Percentiles rank a stretch among this genome's conserved stretches.
phyloP scores from a whole-genome alignment of 163 green algal genomes.

The Chlamydomonas reinhardtii region DNA sequence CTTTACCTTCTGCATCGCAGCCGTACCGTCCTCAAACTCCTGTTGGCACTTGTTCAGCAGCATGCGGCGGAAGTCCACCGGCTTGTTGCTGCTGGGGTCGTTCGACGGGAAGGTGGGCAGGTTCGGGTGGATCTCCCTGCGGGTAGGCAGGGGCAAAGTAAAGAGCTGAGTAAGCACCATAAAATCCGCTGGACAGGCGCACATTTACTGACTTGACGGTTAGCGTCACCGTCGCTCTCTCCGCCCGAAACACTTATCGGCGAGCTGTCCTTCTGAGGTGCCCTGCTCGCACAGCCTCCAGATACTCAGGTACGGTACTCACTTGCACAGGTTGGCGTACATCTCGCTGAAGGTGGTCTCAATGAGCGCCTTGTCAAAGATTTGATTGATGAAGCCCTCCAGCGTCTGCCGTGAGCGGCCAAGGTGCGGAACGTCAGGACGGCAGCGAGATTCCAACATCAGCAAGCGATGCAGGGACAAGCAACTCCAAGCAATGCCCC shows the following conservation, averaged over 20 bases:
- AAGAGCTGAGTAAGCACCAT: too few relatives aligned
- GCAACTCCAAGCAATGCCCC: too few relatives aligned
- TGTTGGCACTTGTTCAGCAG: slow-evolving; percentile 95
- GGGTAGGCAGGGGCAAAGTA: background rate
- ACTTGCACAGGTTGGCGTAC: slow-evolving; percentile 89
- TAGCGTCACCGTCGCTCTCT: too few relatives aligned
- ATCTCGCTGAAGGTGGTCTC: slow-evolving; percentile 96
- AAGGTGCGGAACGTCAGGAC: too few relatives aligned
- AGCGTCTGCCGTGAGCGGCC: slow-evolving; percentile 46
- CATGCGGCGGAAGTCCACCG: slow-evolving; percentile 87
- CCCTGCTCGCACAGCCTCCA: too few relatives aligned
- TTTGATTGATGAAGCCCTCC: slow-evolving; percentile 69
- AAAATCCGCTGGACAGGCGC: too few relatives aligned
- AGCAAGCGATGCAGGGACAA: too few relatives aligned
- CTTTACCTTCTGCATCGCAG: slow-evolving; percentile 81
- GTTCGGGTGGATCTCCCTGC: slow-evolving; percentile 45
- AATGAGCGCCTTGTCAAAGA: slow-evolving; percentile 88
- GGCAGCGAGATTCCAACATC: too few relatives aligned
- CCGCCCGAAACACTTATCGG: too few relatives aligned
- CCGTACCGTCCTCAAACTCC: slow-evolving; percentile 89
- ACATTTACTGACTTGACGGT: too few relatives aligned
- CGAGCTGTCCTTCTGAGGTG: too few relatives aligned
- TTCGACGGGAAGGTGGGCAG: slow-evolving; percentile 27
- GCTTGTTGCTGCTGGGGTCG: slow-evolving; percentile 54
- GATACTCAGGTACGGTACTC: background rate